Base-by-base conservation (phyloP, 192 early-diverging fungal species). In the Coemansia sp. region DNA sequence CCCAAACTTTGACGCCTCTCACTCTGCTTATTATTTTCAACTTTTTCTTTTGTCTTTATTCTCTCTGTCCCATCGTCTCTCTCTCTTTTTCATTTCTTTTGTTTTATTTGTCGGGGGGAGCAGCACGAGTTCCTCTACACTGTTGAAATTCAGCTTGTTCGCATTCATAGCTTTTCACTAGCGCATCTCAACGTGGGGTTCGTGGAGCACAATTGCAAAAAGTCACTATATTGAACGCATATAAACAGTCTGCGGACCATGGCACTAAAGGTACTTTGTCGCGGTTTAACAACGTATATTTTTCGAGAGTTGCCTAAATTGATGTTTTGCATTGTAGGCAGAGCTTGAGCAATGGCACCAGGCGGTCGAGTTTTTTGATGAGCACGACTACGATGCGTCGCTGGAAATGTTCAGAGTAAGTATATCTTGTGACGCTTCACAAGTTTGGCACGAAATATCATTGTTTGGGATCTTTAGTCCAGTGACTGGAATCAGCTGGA, bases 331-430 rank as follows among this genome's bases (percentile, higher is more conserved):
- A 3, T 11, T 57, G 2, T 74, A 91, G 90, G 84, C 84, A 57
- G 90, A 95, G 70, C 80, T 95, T 31, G 87, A 91, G 60, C 88
- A 91, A 66, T 95, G 93, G 93, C 82, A 85, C 65, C 82, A 84
- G 50, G 93, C 89, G 5, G 85, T 89, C 52, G 81, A 82, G 64
- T 85, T 86, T 10, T 95, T 89, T 62, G 93, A 93, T 66, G 75
- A 75, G 50, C 82, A 85, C 48, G 85, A 93, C 68, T 92, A 85
- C 57, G 82, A 86, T 42, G 63, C 70, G 57, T 83, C 93, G 5
- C 71, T 92, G 34, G 82, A 87, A 5, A 72, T 86, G 28, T 95
- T 93, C 62, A 76, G 79, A 59, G 88, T 91, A 85, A 74, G 77
- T 59, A 60, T 44, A 26, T 26, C 25, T 26, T 26, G 25, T 26